Evolutionary conservation across 148 eudicot genomes (phyloP).

Genomic region (Pharnaceum exiguum): DNA sequence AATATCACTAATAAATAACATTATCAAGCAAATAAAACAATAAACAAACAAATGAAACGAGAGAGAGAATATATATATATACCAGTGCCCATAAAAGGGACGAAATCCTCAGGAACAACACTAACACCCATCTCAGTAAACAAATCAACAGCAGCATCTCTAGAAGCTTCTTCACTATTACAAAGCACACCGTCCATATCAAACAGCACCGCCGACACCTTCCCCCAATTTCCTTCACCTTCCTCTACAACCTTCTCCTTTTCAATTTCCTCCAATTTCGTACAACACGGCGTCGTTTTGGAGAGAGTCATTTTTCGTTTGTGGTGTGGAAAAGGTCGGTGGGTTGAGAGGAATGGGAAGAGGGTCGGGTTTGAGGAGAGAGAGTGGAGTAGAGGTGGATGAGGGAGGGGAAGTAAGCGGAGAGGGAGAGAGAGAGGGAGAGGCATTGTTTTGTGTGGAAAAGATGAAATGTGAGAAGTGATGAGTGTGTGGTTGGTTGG

Average conservation of each 20-base stretch:
- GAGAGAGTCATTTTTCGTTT: neutral
- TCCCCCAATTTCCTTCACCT: constrained; percentile 52
- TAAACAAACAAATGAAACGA: neutral
- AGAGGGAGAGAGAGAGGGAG: constrained; percentile 17
- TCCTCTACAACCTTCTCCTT: constrained; percentile 28
- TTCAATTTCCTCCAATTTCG: constrained; percentile 37
- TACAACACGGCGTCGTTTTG: constrained; percentile 28
- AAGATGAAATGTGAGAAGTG: no score
- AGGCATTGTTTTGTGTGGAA: no score
- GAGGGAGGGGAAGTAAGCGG: neutral
- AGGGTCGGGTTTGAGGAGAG: constrained; percentile 5
- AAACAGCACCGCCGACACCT: constrained; percentile 88
- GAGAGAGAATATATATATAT: neutral
- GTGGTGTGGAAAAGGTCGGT: neutral
- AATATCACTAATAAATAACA: no score
- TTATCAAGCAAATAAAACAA: neutral
- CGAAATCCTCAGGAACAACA: constrained; percentile 76
- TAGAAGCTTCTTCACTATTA: constrained; percentile 81
- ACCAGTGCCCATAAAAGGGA: constrained; percentile 99
- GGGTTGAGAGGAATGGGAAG: constrained; percentile 10
- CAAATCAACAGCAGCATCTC: constrained; percentile 78
- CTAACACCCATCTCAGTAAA: constrained; percentile 84
- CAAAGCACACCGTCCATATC: constrained; percentile 99
- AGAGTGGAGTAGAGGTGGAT: no score
- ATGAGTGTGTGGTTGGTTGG: neutral